A percentile compares a stretch with the other conserved stretches of the same genome.
Evolutionary conservation across 129 eudicot species (phyloP).

Genomic region (Chrysanthemum seticuspe): DNA sequence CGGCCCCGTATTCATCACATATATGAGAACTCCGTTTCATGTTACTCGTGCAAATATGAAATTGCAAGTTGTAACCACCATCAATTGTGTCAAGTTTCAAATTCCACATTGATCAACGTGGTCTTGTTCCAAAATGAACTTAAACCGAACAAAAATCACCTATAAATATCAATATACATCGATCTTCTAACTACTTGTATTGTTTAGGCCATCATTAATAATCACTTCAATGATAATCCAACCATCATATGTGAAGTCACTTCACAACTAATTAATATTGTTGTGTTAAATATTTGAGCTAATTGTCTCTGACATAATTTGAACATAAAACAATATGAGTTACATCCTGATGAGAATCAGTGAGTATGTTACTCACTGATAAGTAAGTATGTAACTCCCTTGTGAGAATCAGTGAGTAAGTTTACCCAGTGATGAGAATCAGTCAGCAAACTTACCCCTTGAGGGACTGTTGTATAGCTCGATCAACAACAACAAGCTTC

Average conservation of each 20-base stretch:
- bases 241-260: neutral
- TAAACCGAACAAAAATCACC: neutral
- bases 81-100: constrained; percentile 6
- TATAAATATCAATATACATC: neutral
- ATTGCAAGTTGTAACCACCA: constrained; percentile 12
- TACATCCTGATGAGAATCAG: too few relatives aligned
- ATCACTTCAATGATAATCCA: neutral
- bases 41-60: constrained; percentile 16
- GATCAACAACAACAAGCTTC: too few relatives aligned
- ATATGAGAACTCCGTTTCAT: neutral
- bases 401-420: too few relatives aligned
- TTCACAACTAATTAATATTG: neutral
- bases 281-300: too few relatives aligned
- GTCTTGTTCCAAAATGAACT: neutral
- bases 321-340: too few relatives aligned
- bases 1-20: neutral
- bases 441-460: too few relatives aligned
- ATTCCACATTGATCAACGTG: neutral
- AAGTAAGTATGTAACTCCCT: too few relatives aligned
- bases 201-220: neutral
- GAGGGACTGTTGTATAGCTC: too few relatives aligned
- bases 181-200: neutral
- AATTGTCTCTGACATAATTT: too few relatives aligned
- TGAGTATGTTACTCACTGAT: too few relatives aligned
- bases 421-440: too few relatives aligned